Conservation (phyloP, 371 early-diverging fungal species). For the Batkoa obscura region DNA sequence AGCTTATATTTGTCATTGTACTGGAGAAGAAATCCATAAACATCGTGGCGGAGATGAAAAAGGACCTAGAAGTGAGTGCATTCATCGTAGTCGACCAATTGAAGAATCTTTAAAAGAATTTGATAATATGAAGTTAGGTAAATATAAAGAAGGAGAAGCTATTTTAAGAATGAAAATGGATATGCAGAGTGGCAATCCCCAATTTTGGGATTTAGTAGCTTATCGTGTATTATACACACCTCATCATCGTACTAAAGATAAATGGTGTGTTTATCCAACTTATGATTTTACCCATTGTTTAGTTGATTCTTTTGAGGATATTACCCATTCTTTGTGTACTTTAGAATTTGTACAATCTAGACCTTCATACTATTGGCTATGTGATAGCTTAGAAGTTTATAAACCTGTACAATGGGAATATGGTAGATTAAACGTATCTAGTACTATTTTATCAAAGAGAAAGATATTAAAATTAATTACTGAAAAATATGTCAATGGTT, state of each 20-base stretch:
- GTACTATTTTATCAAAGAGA: conserved; percentile 96
- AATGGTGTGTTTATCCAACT: conserved; percentile 98
- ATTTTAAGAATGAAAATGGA: conserved; percentile 99
- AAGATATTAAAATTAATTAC: conserved; percentile 87
- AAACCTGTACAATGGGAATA: conserved; percentile 99
- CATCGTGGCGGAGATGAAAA: conserved; percentile 79
- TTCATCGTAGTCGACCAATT: conserved; percentile 84
- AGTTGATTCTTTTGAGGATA: conserved; percentile 98
- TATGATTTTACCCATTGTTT: conserved; percentile 99
- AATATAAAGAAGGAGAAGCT: conserved; percentile 84
- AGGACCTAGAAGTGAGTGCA: conserved; percentile 76
- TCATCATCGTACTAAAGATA: conserved; percentile 81
- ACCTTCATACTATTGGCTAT: conserved; percentile 98
- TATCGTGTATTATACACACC: conserved; percentile 87
- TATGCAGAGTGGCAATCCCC: conserved; percentile 84
- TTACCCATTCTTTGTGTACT: conserved; percentile 99
- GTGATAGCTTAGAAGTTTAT: conserved; percentile 95
- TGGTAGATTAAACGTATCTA: conserved; percentile 89
- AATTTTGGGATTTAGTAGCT: conserved; percentile 98
- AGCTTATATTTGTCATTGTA: conserved; percentile 97
- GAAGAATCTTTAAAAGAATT: conserved; percentile 88
- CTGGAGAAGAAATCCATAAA: conserved; percentile 80
- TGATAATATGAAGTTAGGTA: conserved; percentile 94
- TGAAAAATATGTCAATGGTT: conserved; percentile 57
- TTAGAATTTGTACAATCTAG: conserved; percentile 92